phyloP scores from a whole-genome alignment of 1,284 basidiomycete species.

The Fomitopsis palustris region DNA sequence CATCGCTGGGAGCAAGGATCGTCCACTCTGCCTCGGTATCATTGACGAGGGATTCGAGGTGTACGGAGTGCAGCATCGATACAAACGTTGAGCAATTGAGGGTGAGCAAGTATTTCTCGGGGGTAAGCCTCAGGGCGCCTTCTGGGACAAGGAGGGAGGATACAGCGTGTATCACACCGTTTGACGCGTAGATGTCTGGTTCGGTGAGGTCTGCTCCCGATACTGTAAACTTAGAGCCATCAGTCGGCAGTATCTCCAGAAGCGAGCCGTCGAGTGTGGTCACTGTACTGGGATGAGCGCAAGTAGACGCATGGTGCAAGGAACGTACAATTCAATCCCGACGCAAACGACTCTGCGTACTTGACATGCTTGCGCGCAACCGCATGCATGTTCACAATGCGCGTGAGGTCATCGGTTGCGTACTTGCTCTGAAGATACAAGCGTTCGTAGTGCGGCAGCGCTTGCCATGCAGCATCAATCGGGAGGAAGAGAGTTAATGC shows the following conservation, averaged over 20 bases:
- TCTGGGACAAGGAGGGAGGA: conserved; percentile 80
- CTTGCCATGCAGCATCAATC: conserved; percentile 75
- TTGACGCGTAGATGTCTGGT: conserved; percentile 88
- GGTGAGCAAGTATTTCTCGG: conserved; percentile 90
- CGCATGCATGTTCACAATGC: conserved; percentile 78
- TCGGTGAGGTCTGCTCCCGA: conserved; percentile 64
- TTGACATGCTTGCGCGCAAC: conserved; percentile 53
- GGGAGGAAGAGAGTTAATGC: conserved; percentile 92
- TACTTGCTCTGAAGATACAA: conserved; percentile 85
- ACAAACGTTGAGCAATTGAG: conserved; percentile 93
- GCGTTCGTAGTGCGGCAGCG: conserved; percentile 64
- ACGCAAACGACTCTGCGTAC: conserved; percentile 63
- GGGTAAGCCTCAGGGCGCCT: conserved; percentile 75
- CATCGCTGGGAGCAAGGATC: conserved; percentile 87
- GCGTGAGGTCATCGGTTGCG: conserved; percentile 73
- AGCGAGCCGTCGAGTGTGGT: conserved; percentile 66
- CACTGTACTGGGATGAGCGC: conserved; percentile 39
- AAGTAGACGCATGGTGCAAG: neutral
- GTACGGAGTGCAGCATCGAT: conserved; percentile 78
- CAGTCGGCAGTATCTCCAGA: conserved; percentile 56
- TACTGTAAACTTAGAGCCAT: conserved; percentile 48
- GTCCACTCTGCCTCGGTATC: conserved; percentile 70
- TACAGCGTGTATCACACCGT: conserved; percentile 91
- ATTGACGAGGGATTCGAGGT: conserved; percentile 78
- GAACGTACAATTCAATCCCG: conserved; percentile 51